phyloP scores from a whole-genome alignment of 164 flowering plant genomes.

The Akebia trifoliata region DNA sequence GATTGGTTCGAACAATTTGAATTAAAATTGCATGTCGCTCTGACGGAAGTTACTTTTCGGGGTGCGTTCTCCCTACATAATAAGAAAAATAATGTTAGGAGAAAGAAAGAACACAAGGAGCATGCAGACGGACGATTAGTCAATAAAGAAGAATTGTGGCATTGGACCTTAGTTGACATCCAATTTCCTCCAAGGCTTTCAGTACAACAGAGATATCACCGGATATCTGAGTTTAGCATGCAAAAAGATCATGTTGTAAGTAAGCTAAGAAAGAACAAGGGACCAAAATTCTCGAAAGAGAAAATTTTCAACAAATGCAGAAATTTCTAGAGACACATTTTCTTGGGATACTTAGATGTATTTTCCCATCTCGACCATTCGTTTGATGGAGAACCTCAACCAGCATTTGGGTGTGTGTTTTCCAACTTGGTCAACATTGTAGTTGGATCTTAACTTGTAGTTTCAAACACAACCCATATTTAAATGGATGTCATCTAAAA shows the following conservation, averaged over 20 bases:
- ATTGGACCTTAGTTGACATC: slow-evolving; percentile 59
- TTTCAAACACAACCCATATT: no score
- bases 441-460: no score
- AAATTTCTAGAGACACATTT: no score
- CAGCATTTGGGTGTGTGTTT: no score
- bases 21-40: slow-evolving; percentile 48
- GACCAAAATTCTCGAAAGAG: not conserved
- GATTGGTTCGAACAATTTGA: slow-evolving; percentile 36
- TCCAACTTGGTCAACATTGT: no score
- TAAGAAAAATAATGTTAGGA: not conserved
- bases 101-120: not conserved
- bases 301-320: not conserved
- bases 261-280: not conserved
- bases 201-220: slow-evolving; percentile 68
- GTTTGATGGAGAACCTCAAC: no score
- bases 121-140: not conserved
- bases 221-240: slow-evolving; percentile 46
- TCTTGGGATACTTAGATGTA: not conserved
- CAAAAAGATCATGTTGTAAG: slow-evolving; percentile 2
- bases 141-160: not conserved
- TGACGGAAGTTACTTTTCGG: slow-evolving; percentile 62
- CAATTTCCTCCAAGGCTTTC: slow-evolving; percentile 71
- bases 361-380: no score
- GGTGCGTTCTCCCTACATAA: slow-evolving; percentile 71
- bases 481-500: no score